A percentile compares a stretch with the other conserved stretches of the same genome.
These are phyloP conservation scores for Ophiostoma quercus DNA, from an alignment of 2,329 filamentous ascomycete genomes.

Conservation along the genomic window DNA sequence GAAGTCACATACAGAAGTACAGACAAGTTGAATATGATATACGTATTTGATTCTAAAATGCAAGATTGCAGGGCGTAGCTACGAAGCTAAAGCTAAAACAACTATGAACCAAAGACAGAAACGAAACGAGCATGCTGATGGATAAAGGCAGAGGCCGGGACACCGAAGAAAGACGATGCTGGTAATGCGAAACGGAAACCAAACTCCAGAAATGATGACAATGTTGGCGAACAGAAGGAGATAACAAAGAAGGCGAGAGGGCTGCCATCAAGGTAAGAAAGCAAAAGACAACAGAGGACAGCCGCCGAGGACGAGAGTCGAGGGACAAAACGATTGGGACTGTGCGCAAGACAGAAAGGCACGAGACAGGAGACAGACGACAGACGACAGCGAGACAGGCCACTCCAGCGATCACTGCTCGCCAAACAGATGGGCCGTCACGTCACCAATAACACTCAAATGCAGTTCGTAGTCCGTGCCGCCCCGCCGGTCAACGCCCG, in stretches of 20 bases:
- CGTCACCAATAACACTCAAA: slow-evolving; percentile 83
- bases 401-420: slow-evolving; percentile 41
- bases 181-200: background rate
- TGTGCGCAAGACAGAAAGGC: background rate
- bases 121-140: background rate
- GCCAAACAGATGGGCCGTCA: slow-evolving; percentile 77
- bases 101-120: background rate
- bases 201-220: slow-evolving; percentile 1
- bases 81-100: too few relatives aligned
- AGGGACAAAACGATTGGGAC: too few relatives aligned
- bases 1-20: background rate
- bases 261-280: background rate
- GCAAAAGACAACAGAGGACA: background rate
- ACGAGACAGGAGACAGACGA: too few relatives aligned
- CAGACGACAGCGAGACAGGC: too few relatives aligned
- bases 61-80: background rate
- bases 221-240: background rate
- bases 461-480: slow-evolving; percentile 83
- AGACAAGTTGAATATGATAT: background rate
- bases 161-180: background rate
- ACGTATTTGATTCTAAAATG: background rate
- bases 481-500: slow-evolving; percentile 72
- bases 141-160: background rate
- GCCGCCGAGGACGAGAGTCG: background rate
- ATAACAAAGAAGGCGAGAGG: background rate